phyloP scores from a whole-genome alignment of 1,284 basidiomycete genomes.

The Fomitopsis pinicola region DNA sequence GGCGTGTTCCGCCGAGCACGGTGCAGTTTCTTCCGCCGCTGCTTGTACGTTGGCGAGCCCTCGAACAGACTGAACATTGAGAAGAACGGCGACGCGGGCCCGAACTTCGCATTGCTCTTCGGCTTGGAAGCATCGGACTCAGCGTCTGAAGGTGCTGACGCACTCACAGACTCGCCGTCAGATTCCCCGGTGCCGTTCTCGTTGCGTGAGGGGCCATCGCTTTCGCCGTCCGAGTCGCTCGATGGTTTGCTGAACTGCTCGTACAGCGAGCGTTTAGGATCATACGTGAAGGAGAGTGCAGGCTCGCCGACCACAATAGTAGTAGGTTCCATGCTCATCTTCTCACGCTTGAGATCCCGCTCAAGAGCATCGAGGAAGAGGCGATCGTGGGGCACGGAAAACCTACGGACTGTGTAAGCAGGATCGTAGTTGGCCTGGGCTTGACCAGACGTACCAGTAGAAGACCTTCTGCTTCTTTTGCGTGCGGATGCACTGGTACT shows the following conservation, averaged over 20 bases:
- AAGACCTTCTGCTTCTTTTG: constrained; percentile 97
- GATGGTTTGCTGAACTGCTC: constrained; percentile 76
- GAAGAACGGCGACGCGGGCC: constrained; percentile 49
- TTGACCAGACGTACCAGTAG: constrained; percentile 66
- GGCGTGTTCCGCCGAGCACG: neutral
- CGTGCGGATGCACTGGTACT: constrained; percentile 91
- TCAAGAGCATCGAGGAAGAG: constrained; percentile 92
- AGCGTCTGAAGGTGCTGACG: constrained; percentile 17
- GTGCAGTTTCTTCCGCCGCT: constrained; percentile 71
- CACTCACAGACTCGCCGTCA: constrained; percentile 20
- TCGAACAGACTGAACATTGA: constrained; percentile 74
- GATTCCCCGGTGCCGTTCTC: constrained; percentile 23
- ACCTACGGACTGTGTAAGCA: constrained; percentile 36
- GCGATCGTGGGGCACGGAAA: constrained; percentile 89
- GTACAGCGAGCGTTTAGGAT: constrained; percentile 78
- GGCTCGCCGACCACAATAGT: constrained; percentile 78
- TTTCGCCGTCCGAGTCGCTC: constrained; percentile 48
- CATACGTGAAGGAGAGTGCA: constrained; percentile 78
- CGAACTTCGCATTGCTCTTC: constrained; percentile 19
- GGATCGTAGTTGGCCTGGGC: neutral
- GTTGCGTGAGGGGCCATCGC: constrained; percentile 46
- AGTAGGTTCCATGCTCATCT: constrained; percentile 81
- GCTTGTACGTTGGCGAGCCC: constrained; percentile 82
- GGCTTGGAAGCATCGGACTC: constrained; percentile 10
- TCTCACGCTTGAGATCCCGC: constrained; percentile 89